phyloP scores from a whole-genome alignment of 176 grass and related monocot genomes.

The Oryza officinalis region DNA sequence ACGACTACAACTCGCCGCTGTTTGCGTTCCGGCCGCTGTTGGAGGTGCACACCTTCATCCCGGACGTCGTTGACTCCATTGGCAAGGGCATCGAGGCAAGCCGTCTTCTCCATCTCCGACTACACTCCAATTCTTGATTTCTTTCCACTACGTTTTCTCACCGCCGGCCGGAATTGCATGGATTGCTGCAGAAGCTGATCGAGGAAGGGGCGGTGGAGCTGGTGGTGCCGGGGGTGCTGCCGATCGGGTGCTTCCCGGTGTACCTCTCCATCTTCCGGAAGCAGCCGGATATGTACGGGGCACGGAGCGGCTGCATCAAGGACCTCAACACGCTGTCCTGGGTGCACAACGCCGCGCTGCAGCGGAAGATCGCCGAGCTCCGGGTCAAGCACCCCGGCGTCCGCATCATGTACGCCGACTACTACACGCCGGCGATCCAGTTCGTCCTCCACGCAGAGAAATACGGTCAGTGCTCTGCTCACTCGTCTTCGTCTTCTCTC shows the following conservation, averaged over 20 bases:
- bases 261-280: conserved; percentile 75
- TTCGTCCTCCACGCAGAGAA: conserved; percentile 74
- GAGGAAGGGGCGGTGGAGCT: conserved; percentile 75
- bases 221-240: conserved; percentile 80
- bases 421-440: conserved; percentile 70
- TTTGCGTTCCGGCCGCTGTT: conserved; percentile 65
- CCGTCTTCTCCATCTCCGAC: neutral
- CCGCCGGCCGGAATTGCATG: neutral
- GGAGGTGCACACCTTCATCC: conserved; percentile 60
- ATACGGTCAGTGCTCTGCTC: conserved; percentile 58
- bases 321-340: conserved; percentile 67
- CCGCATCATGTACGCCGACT: conserved; percentile 88
- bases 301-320: conserved; percentile 66
- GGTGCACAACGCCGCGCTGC: conserved; percentile 76
- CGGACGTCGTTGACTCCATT: conserved; percentile 69
- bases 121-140: neutral
- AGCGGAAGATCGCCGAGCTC: conserved; percentile 55
- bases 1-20: conserved; percentile 86
- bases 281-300: conserved; percentile 45
- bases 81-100: conserved; percentile 55
- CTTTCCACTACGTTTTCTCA: neutral
- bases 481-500: neutral
- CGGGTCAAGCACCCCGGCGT: conserved; percentile 51
- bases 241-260: conserved; percentile 81
- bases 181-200: conserved; percentile 58